Evolutionary conservation across 2,329 filamentous ascomycete species (phyloP).

Genomic region (Fusarium sp.): DNA sequence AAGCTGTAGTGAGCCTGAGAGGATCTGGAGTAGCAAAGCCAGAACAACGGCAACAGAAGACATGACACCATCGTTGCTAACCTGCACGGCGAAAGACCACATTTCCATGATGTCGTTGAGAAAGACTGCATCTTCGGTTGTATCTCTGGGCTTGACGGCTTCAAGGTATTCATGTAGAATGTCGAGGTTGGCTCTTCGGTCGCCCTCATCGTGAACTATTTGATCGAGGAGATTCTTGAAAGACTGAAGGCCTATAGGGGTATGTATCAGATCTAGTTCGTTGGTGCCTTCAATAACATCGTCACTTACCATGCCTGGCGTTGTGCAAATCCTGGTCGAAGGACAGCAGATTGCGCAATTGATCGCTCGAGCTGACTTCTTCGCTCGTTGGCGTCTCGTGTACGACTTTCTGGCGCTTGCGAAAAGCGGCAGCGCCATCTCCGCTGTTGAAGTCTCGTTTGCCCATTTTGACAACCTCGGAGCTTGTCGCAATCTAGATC

Average conservation of each 20-base stretch:
- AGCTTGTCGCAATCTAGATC: constrained; percentile 32
- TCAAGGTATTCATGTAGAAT: constrained; percentile 77
- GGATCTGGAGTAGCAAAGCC: constrained; percentile 80
- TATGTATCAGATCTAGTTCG: not conserved
- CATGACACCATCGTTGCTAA: constrained; percentile 82
- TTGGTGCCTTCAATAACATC: not conserved
- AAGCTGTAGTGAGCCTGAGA: constrained; percentile 79
- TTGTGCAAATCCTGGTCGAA: constrained; percentile 76
- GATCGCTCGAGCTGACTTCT: constrained; percentile 69
- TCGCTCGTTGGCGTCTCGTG: constrained; percentile 68
- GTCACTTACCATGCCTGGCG: constrained; percentile 69
- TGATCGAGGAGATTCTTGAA: constrained; percentile 78
- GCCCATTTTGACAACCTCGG: constrained; percentile 50
- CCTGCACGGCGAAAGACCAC: constrained; percentile 84
- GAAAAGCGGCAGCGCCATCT: constrained; percentile 53
- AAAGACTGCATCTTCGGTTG: constrained; percentile 63
- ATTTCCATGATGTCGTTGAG: constrained; percentile 85
- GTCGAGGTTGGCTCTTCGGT: constrained; percentile 54
- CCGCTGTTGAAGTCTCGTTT: constrained; percentile 54
- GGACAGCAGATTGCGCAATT: constrained; percentile 73
- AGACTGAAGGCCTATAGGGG: constrained; percentile 66
- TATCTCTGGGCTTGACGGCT: constrained; percentile 58
- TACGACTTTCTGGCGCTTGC: constrained; percentile 65
- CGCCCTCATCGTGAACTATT: constrained; percentile 61
- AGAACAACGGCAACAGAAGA: constrained; percentile 84